phyloP scores from a whole-genome alignment of 768 basidiomycete species.

The Panaeolus papilionaceus region DNA sequence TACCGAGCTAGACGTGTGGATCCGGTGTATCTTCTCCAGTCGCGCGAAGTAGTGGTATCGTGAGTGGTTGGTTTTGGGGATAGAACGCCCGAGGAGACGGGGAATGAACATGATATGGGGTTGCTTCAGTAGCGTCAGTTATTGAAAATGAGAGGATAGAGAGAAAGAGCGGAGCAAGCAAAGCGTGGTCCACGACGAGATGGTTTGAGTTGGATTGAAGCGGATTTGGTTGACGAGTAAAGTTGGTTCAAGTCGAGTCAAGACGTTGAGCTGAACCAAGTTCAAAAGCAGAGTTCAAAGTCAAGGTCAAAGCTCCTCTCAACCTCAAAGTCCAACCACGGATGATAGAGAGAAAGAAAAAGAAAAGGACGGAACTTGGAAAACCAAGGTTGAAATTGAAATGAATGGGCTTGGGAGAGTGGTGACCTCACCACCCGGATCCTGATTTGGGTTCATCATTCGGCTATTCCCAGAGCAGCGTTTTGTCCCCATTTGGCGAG shows the following conservation, averaged over 20 bases:
- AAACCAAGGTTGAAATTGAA: background rate
- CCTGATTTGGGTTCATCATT: background rate
- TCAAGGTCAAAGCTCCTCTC: background rate
- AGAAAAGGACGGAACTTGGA: constrained; percentile 6
- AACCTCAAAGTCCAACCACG: background rate
- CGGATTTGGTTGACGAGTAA: no score
- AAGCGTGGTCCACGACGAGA: no score
- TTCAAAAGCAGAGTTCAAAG: background rate
- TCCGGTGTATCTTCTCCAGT: background rate
- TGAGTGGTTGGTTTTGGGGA: background rate
- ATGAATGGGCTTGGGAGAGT: constrained; percentile 1
- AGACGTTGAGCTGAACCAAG: no score
- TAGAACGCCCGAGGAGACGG: background rate
- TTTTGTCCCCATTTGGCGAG: background rate
- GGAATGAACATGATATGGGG: background rate
- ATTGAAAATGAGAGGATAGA: background rate
- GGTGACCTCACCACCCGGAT: constrained; percentile 11
- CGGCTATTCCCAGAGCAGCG: background rate
- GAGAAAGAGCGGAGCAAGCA: no score
- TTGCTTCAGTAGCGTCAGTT: background rate
- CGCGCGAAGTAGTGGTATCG: background rate
- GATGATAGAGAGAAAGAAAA: background rate
- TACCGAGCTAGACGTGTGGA: background rate
- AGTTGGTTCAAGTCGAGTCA: no score
- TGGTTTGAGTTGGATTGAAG: no score